These are phyloP conservation scores for Penicillium ucsense DNA, from an alignment of 495 filamentous ascomycete species.

Conservation along the genomic window DNA sequence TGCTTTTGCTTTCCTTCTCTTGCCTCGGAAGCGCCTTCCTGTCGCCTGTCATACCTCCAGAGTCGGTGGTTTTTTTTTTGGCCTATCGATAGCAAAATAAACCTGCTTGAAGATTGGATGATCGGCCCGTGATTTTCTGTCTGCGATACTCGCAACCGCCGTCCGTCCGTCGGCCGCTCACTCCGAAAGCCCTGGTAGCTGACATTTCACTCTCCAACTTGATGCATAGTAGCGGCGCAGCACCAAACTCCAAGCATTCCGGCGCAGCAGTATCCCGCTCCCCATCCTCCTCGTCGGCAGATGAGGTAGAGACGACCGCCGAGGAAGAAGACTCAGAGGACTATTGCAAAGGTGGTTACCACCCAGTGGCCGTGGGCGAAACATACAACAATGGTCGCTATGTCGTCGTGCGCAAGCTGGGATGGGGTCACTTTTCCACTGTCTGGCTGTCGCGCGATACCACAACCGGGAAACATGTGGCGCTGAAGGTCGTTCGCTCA, in stretches of 20 bases:
- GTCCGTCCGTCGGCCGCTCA: too few relatives aligned
- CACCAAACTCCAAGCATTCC: conserved; percentile 25
- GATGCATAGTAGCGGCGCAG: conserved; percentile 22
- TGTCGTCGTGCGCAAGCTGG: conserved; percentile 90
- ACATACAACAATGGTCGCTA: conserved; percentile 97
- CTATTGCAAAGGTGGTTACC: conserved; percentile 98
- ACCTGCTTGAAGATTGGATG: too few relatives aligned
- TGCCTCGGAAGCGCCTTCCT: conserved; percentile 1
- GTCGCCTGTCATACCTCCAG: conserved; percentile 1
- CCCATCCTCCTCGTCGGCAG: conserved; percentile 73
- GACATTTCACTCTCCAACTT: conserved; percentile 4
- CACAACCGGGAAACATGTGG: conserved; percentile 84
- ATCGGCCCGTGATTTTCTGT: too few relatives aligned
- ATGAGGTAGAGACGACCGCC: conserved; percentile 83
- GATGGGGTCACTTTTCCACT: conserved; percentile 98
- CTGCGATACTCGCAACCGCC: too few relatives aligned
- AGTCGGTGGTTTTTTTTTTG: too few relatives aligned
- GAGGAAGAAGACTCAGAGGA: conserved; percentile 99
- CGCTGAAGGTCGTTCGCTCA: conserved; percentile 93
- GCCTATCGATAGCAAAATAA: too few relatives aligned
- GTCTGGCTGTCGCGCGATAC: conserved; percentile 96
- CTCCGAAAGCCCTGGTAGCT: too few relatives aligned
- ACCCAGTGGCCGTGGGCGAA: conserved; percentile 87
- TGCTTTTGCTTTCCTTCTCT: neutral
- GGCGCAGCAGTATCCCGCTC: conserved; percentile 55